phyloP scores from a whole-genome alignment of 1,139 yeast species.

The Kodamaea plutei region DNA sequence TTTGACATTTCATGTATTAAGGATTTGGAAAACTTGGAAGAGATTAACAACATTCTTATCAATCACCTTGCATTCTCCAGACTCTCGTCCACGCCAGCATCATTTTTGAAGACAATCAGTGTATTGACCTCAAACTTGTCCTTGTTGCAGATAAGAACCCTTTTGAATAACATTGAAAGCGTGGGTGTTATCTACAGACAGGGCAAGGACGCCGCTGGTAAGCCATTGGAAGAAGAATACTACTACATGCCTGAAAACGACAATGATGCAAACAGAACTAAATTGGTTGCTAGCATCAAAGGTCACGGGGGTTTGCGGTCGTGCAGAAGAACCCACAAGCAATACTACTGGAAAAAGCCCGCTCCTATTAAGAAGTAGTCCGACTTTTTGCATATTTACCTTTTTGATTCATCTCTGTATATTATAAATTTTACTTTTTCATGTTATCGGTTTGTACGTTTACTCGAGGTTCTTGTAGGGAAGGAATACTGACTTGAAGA shows the following conservation, averaged over 20 bases:
- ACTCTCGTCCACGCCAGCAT: constrained; percentile 78
- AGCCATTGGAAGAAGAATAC: constrained; percentile 87
- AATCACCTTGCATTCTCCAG: constrained; percentile 91
- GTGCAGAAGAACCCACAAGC: constrained; percentile 92
- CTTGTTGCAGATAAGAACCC: constrained; percentile 47
- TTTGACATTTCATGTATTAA: constrained; percentile 26
- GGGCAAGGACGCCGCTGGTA: constrained; percentile 97
- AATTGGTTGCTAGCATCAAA: constrained; percentile 68
- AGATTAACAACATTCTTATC: constrained; percentile 60
- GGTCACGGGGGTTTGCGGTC: constrained; percentile 81
- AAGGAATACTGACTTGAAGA: too few species aligned
- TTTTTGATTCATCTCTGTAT: constrained; percentile 4
- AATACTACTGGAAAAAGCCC: constrained; percentile 83
- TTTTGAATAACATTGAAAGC: constrained; percentile 49
- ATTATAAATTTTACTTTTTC: not conserved
- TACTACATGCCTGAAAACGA: constrained; percentile 86
- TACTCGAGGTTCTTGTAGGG: too few species aligned
- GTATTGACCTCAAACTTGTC: constrained; percentile 42
- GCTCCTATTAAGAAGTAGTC: constrained; percentile 40
- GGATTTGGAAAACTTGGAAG: constrained; percentile 39
- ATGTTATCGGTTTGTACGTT: constrained; percentile 1
- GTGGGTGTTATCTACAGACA: constrained; percentile 81
- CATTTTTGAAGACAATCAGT: constrained; percentile 59
- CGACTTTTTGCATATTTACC: too few species aligned
- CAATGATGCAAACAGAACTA: constrained; percentile 61